Percentiles rank a stretch among this genome's conserved stretches.
phyloP scores from a whole-genome alignment of 176 grass and related monocot species.

The Phragmites australis region DNA sequence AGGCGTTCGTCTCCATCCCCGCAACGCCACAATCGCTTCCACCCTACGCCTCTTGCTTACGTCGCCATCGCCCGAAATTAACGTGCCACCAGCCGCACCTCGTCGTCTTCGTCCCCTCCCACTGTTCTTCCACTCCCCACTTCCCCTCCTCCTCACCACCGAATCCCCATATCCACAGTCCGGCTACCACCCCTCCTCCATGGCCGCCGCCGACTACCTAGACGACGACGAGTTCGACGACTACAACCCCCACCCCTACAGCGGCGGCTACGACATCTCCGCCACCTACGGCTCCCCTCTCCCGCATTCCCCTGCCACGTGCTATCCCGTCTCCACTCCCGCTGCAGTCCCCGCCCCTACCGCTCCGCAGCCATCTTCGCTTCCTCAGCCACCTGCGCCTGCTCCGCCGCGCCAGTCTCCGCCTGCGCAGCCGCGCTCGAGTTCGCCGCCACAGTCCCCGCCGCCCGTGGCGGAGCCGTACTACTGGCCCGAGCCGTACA shows the following conservation, averaged over 20 bases:
- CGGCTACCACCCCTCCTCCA: neutral
- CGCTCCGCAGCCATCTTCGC: neutral
- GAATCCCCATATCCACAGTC: neutral
- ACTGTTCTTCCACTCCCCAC: neutral
- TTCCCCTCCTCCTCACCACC: neutral
- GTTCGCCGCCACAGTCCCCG: neutral
- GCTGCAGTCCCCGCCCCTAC: neutral
- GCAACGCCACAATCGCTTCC: neutral
- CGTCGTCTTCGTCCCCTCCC: neutral
- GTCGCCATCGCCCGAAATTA: constrained; percentile 28
- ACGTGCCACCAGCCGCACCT: constrained; percentile 36
- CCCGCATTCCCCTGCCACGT: constrained; percentile 42
- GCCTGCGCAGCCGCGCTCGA: neutral
- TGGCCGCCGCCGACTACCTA: constrained; percentile 29
- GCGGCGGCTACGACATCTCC: constrained; percentile 79
- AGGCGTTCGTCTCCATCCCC: neutral
- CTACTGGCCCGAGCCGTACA: constrained; percentile 64
- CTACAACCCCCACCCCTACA: constrained; percentile 88
- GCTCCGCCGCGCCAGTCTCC: neutral
- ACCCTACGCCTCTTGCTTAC: constrained; percentile 19
- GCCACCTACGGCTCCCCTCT: constrained; percentile 62
- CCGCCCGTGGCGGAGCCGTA: constrained; percentile 44
- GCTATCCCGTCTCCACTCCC: constrained; percentile 43
- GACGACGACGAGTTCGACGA: constrained; percentile 76
- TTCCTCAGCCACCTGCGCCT: neutral